Percentiles rank a stretch among this genome's conserved stretches.
Evolutionary conservation across 169 alveolate genomes (phyloP).

Genomic region (Cryptosporidium andersoni): DNA sequence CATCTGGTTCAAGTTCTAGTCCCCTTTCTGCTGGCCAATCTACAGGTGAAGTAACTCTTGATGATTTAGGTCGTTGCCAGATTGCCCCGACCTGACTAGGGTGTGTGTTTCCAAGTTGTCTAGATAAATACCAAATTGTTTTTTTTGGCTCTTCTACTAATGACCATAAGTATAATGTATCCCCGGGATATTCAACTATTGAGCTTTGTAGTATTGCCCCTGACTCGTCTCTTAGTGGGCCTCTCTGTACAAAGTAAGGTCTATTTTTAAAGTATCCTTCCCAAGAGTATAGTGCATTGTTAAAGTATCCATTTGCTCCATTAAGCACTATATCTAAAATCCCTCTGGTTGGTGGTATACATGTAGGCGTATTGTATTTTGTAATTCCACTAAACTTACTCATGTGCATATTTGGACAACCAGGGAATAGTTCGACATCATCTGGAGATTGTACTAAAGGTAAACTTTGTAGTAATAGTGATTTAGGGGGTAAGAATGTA

Average conservation of each 20-base stretch:
- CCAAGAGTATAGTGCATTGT: conserved; percentile 60
- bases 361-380: conserved; percentile 54
- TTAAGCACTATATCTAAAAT: conserved; percentile 26
- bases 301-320: conserved; percentile 65
- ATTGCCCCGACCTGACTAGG: conserved; percentile 55
- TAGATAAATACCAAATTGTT: conserved; percentile 38
- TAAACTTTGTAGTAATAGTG: conserved; percentile 35
- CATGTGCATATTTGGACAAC: conserved; percentile 53
- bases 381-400: conserved; percentile 50
- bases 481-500: conserved; percentile 46
- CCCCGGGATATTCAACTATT: conserved; percentile 63
- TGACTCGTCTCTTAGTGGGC: conserved; percentile 49
- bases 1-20: conserved; percentile 65
- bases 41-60: conserved; percentile 34
- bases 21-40: conserved; percentile 72
- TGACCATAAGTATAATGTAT: conserved; percentile 49
- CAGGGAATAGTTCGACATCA: conserved; percentile 17
- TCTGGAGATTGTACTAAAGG: conserved; percentile 68
- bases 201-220: conserved; percentile 49
- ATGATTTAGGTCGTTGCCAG: conserved; percentile 44
- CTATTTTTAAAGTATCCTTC: conserved; percentile 54
- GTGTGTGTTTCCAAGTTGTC: conserved; percentile 52
- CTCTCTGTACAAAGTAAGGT: conserved; percentile 65
- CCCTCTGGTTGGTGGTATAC: conserved; percentile 67
- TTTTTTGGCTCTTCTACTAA: conserved; percentile 9